Evolutionary conservation across 1,284 basidiomycete genomes (phyloP), one percentile per base, ranked within the genome.

Genomic region (Tilletiaria anomala): DNA sequence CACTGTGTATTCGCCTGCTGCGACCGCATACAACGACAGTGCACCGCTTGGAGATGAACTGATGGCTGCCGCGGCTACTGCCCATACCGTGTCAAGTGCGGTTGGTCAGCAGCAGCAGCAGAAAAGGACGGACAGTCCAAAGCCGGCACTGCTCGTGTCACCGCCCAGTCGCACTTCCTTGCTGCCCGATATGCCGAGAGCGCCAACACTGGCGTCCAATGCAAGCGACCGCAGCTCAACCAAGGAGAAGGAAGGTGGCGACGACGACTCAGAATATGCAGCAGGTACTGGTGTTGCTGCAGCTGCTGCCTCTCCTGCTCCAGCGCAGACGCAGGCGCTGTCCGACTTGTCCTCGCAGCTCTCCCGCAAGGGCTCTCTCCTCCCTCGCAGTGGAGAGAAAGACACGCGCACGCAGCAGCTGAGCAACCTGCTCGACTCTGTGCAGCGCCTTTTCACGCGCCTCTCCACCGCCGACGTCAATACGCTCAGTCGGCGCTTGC

Each of bases 401-500:
- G 62, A 65, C 15, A 45, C 43, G n/a, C 54, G 63, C 18, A 65
- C 61, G 5, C 49, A 47, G 1, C 55, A 58, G 39, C 70, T 86
- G 21, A 70, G 76, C 34, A 67, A 71, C 6, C 70, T 93, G 16
- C 68, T 89, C 39, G 85, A 89, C 31, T 79, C 80, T 50, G 71
- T 82, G 40, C 68, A 73, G 20, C 71, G 75, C 19, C 70, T 93
- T 10, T 72, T 84, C 39, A 75, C 72, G 40, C 77, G 81, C 15
- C 73, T 94, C 50, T 71, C 75, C 14, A 78, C 82, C 50, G 80
- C 88, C 1, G 89, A 97, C 54, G 80, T 89, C 1, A 73, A 82
- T 20, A 88, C 86, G 0, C 73, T 97, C 31, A 83, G 83, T 33
- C 82, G 82, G 45, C 78, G 91, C 12, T 73, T 97, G 33, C 91